Evolutionary conservation across 805 yeast genomes (phyloP), one percentile per base, ranked within the genome.

Genomic region (Metschnikowia koreensis): DNA sequence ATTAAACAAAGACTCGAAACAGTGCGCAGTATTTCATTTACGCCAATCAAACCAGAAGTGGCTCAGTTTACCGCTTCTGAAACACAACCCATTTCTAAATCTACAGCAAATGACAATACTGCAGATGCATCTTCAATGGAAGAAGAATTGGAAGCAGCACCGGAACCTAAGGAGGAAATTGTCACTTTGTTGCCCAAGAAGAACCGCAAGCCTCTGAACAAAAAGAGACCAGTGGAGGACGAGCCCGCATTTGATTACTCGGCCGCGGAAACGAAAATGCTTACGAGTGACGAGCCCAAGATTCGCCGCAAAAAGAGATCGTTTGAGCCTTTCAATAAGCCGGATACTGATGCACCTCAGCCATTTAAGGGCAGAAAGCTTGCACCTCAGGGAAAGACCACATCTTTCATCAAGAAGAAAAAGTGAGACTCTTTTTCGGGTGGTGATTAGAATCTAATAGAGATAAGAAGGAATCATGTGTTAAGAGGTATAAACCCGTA

Each of bases 281-380:
- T 58, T 36, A 50, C 39, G 39, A 55, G 57, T n/a, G 51, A 48
- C 15, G 61, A 57, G 34, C 51, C 60, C 29, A 57, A 56, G 46
- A 65, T 55, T 40, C 54, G 58, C 15, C 61, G 58, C 5, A 77
- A 76, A 62, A 76, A 77, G 59, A 67, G 71, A 48, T 61, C 77
- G 8, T 86, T 81, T 56, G 86, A 86, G 66, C 90, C 91, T 4
- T 86, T 83, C 56, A 65, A 76, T 6, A 73, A 71, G 42, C 71
- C 68, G 6, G 67, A 74, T n/a, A 33, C 34, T 28, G 75, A 74
- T 15, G 87, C 83, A 1, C 86, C 86, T 8, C 69, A 68, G 57
- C 76, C 79, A n/a, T 77, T 80, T 7, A 83, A 80, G 67, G 80
- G 73, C 47, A 58, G 53, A 64, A 78, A 64, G 63, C 68, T 61